A percentile compares a stretch with the other conserved stretches of the same genome.
Conservation (phyloP, 2,329 filamentous ascomycete genomes). For the Hypoxylon sp. region DNA sequence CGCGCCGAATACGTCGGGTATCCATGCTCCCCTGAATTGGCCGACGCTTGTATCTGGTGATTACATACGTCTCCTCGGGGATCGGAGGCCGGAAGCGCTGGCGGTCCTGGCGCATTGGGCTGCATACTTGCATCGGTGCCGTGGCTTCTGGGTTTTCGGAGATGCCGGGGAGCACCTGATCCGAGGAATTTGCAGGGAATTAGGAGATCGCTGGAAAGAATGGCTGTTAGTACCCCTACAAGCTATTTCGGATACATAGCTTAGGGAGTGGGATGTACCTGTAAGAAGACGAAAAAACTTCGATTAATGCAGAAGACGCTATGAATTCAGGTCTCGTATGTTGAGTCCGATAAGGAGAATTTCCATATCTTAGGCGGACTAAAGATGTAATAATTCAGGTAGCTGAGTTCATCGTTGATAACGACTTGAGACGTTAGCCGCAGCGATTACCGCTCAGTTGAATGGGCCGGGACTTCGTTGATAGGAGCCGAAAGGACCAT, state of each 20-base stretch:
- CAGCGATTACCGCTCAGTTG: background rate
- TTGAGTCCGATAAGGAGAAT: background rate
- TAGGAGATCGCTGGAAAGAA: background rate
- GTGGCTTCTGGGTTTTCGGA: background rate
- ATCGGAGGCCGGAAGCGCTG: background rate
- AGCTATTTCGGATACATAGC: background rate
- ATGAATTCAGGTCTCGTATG: background rate
- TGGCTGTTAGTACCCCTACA: background rate
- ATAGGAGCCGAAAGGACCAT: conserved; percentile 28
- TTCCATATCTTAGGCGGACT: background rate
- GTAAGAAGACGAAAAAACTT: background rate
- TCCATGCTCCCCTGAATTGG: background rate
- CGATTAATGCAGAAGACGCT: background rate
- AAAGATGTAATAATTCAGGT: background rate
- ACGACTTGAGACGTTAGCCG: background rate
- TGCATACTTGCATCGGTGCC: background rate
- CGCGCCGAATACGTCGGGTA: background rate
- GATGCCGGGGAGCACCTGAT: background rate
- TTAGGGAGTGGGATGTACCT: background rate
- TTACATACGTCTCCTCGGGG: background rate
- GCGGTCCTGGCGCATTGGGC: background rate
- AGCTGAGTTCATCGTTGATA: background rate
- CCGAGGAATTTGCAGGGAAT: background rate
- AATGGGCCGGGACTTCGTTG: conserved; percentile 5
- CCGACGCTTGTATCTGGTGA: background rate